These are phyloP conservation scores for Geotrichum klebahnii DNA, from an alignment of 1,139 yeast genomes.

Conservation along the genomic window DNA sequence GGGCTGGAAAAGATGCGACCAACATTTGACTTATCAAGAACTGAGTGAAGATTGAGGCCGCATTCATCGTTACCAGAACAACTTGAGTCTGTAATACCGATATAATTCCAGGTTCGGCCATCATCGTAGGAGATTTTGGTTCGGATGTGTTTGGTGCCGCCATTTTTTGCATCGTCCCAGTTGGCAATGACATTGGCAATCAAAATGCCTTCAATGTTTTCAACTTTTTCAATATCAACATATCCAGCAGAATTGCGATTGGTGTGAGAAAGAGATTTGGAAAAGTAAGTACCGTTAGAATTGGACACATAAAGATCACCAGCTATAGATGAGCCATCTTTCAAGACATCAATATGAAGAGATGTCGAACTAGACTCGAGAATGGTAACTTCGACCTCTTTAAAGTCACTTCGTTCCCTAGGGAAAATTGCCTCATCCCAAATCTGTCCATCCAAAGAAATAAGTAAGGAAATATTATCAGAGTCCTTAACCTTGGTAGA, in stretches of 20 bases:
- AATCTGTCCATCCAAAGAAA: conserved; percentile 54
- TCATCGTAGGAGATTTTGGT: conserved; percentile 58
- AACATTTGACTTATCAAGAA: conserved; percentile 51
- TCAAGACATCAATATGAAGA: conserved; percentile 49
- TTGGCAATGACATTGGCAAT: conserved; percentile 46
- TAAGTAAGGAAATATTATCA: conserved; percentile 44
- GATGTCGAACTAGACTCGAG: conserved; percentile 57
- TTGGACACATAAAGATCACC: conserved; percentile 56
- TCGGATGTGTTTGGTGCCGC: conserved; percentile 26
- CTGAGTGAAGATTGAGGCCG: conserved; percentile 53
- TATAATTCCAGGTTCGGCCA: conserved; percentile 58
- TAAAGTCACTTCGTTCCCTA: conserved; percentile 38
- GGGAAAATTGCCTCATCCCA: conserved; percentile 53
- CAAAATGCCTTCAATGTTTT: conserved; percentile 70
- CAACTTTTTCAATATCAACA: conserved; percentile 49
- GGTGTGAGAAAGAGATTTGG: conserved; percentile 46
- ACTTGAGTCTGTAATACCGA: conserved; percentile 48
- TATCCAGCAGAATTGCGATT: conserved; percentile 42
- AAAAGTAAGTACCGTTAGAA: conserved; percentile 58
- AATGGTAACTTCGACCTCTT: conserved; percentile 47
- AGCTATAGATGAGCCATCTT: conserved; percentile 27
- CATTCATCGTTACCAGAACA: conserved; percentile 45
- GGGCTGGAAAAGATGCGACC: conserved; percentile 59
- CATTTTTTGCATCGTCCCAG: conserved; percentile 30
- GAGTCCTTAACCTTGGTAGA: conserved; percentile 38